phyloP scores from a whole-genome alignment of 176 grass and related monocot species.

The Canna indica region DNA sequence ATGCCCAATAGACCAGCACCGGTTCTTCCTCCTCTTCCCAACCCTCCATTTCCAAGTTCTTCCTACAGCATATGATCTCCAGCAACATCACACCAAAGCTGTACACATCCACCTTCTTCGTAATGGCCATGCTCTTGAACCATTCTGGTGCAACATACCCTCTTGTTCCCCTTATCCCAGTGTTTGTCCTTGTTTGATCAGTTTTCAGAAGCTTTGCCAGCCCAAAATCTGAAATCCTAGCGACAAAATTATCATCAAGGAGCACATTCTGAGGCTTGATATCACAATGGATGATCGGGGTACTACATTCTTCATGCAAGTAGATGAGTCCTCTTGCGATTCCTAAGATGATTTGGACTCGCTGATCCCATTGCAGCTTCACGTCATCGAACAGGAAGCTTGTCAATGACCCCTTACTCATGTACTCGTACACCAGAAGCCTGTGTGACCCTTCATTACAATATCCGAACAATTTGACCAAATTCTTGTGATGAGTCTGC shows the following conservation, averaged over 20 bases:
- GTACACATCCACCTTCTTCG: constrained; percentile 30
- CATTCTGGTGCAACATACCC: constrained; percentile 33
- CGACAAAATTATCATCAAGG: constrained; percentile 21
- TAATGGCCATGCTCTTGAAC: constrained; percentile 22
- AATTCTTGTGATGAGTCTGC: constrained; percentile 37
- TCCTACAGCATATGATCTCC: constrained; percentile 22
- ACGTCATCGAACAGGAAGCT: constrained; percentile 17
- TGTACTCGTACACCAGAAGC: constrained; percentile 44
- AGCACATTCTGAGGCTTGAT: constrained; percentile 36
- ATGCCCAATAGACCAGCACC: constrained; percentile 16
- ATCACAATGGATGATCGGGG: constrained; percentile 35
- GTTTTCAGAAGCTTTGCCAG: constrained; percentile 29
- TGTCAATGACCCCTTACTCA: constrained; percentile 35
- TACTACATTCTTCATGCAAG: constrained; percentile 37
- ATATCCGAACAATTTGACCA: constrained; percentile 40
- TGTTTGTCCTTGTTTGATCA: constrained; percentile 27
- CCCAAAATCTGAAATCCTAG: constrained; percentile 37
- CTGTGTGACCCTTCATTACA: constrained; percentile 41
- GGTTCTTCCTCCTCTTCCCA: background rate
- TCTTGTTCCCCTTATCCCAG: constrained; percentile 21
- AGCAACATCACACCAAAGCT: constrained; percentile 34
- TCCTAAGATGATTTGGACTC: constrained; percentile 23
- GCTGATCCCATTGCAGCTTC: constrained; percentile 24
- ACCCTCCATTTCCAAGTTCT: background rate
- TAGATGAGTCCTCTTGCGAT: constrained; percentile 34